Evolutionary conservation across 1,139 yeast genomes (phyloP), one percentile per base, ranked within the genome.

Genomic region (Lodderomyces orthopsilosis): DNA sequence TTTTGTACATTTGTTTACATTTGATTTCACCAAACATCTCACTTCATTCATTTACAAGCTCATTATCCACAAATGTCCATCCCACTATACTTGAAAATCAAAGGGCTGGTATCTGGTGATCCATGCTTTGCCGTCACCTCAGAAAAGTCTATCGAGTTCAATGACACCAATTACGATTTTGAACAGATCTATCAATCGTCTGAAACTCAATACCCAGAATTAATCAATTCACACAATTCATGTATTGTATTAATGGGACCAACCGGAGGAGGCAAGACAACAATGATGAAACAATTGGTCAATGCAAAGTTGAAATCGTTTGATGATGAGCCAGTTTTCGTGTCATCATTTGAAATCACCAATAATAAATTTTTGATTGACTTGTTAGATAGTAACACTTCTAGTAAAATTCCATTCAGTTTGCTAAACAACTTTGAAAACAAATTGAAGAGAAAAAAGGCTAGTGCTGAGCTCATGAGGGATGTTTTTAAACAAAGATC

Each of bases 201-300:
- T 19, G 47, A 48, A 13, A 44, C 45, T 26, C 47, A 48, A 4
- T 57, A 47, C 42, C 42, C 46, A 5, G 50, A 53, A 17, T 49
- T 54, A 17, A 43, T 58, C 6, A 46, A 47, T 14, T 42, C 41
- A 8, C 32, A 34, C 15, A 50, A 53, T 14, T 43, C 55, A 3
- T 59, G 61, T 43, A 47, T 53, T 26, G 54, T 65, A 10, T 61
- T 65, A 38, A 57, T 65, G 52, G 70, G 70, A 1, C 69, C 70
- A 9, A 63, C 66, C 1, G 66, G 62, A 13, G 58, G 67, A 41
- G 70, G 71, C 8, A 66, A 66, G 47, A 66, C 70, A 8, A 62
- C 68, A 22, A 55, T 61, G 26, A 48, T 66, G 33, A 49, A 46
- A 33, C 45, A 51, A 21, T 52, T 53, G 22, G 48, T 58, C 12